Conservation (phyloP, 2,329 filamentous ascomycete species). For the Trichoderma polysporum region DNA sequence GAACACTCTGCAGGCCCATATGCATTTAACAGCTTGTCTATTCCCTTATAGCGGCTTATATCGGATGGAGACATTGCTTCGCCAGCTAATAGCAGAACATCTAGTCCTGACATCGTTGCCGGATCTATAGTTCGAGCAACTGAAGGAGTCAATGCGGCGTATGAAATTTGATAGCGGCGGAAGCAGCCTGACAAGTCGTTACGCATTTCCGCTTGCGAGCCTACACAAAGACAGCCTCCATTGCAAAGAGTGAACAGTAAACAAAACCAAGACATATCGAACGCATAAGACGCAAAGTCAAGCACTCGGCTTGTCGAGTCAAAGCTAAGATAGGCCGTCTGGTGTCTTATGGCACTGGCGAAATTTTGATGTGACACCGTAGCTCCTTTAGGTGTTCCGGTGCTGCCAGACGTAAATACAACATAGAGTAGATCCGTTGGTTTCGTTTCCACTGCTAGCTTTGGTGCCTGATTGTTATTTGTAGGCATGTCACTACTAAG, state of each 20-base stretch:
- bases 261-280: background rate
- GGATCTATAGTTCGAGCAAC: background rate
- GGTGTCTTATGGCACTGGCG: background rate
- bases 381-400: background rate
- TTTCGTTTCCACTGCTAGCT: background rate
- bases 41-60: background rate
- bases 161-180: background rate
- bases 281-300: background rate
- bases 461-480: background rate
- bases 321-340: background rate
- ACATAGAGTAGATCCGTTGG: background rate
- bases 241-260: background rate
- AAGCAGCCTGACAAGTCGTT: background rate
- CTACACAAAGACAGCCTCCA: background rate
- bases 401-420: background rate
- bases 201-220: background rate
- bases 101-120: background rate
- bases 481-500: background rate
- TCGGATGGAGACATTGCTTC: background rate
- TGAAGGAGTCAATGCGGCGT: background rate
- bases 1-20: background rate
- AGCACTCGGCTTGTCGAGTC: background rate
- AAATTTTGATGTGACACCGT: background rate
- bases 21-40: background rate
- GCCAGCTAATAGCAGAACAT: background rate